phyloP scores from a whole-genome alignment of 2,329 filamentous ascomycete genomes.

The Diaporthe citriasiana region DNA sequence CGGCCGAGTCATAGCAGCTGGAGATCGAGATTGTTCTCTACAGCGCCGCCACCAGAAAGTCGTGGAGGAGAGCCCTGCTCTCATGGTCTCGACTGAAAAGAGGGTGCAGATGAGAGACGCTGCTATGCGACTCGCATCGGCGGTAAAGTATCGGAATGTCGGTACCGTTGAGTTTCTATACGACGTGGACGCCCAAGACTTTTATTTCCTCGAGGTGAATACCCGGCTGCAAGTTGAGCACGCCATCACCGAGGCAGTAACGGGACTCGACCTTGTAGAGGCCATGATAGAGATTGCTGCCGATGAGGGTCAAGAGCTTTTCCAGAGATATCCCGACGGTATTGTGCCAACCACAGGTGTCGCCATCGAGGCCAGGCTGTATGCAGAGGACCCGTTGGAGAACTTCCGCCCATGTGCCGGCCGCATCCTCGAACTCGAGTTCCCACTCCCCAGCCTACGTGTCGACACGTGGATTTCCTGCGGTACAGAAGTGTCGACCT shows the following conservation, averaged over 20 bases:
- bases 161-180: background rate
- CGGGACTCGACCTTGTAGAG: slow-evolving; percentile 15
- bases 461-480: background rate
- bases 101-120: background rate
- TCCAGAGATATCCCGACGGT: background rate
- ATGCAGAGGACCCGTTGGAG: slow-evolving; percentile 1
- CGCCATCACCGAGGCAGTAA: slow-evolving; percentile 8
- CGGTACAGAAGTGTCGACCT: slow-evolving; percentile 1
- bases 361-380: slow-evolving; percentile 15
- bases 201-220: slow-evolving; percentile 8
- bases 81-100: background rate
- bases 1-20: background rate
- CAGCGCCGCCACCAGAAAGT: slow-evolving; percentile 9
- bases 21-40: background rate
- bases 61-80: background rate
- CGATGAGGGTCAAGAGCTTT: background rate
- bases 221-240: slow-evolving; percentile 13
- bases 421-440: background rate
- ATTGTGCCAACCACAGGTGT: background rate
- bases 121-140: background rate
- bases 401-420: background rate
- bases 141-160: background rate
- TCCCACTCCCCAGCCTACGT: background rate
- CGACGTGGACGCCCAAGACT: background rate
- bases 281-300: background rate